Conservation (phyloP, 75 land plant species). For the Cryptomeria japonica region DNA sequence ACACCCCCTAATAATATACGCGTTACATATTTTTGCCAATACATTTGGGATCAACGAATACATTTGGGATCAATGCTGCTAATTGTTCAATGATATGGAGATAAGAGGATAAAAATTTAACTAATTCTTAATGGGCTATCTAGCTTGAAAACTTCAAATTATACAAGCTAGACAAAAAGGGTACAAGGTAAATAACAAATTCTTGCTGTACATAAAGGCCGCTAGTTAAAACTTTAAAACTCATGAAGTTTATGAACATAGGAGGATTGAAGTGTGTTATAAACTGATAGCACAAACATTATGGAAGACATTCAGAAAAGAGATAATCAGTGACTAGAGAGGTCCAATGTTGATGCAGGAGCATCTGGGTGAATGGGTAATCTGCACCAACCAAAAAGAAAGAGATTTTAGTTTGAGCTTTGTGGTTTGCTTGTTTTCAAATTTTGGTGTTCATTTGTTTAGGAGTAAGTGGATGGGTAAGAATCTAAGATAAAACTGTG, state of each 20-base stretch:
- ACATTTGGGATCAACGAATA: too few species aligned
- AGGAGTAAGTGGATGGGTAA: too few species aligned
- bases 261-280: not conserved
- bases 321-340: not conserved
- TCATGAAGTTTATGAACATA: too few species aligned
- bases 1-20: not conserved
- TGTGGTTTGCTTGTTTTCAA: too few species aligned
- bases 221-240: not conserved
- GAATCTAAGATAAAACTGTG: too few species aligned
- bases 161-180: not conserved
- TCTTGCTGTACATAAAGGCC: not conserved
- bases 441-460: too few species aligned
- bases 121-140: not conserved
- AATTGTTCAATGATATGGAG: not conserved
- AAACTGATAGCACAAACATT: too few species aligned
- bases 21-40: not conserved
- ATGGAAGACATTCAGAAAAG: not conserved
- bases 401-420: too few species aligned
- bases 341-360: not conserved
- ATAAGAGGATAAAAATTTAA: not conserved
- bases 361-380: too few species aligned
- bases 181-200: too few species aligned
- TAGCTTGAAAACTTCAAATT: not conserved
- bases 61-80: not conserved
- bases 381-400: too few species aligned